A percentile compares a stretch with the other conserved stretches of the same genome.
These are phyloP conservation scores for Cladosporium sp. DNA, from an alignment of 2,329 filamentous ascomycete genomes.

Conservation along the genomic window DNA sequence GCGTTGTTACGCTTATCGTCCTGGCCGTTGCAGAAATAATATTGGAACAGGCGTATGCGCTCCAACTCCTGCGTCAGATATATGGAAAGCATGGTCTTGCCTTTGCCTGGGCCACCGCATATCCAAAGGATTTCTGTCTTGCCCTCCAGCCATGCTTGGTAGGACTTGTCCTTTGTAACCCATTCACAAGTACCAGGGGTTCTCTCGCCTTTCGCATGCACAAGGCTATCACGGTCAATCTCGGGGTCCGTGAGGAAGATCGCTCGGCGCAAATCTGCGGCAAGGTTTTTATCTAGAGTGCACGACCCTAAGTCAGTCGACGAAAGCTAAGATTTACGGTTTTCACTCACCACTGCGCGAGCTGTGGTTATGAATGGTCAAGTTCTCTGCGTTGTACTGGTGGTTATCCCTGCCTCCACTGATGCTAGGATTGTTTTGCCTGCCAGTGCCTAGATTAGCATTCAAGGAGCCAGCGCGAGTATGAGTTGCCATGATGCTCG, in stretches of 20 bases:
- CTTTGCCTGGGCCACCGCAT: conserved; percentile 28
- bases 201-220: conserved; percentile 14
- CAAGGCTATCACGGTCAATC: conserved; percentile 19
- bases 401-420: no score
- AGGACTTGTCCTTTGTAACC: background rate
- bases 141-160: conserved; percentile 15
- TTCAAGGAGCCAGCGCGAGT: no score
- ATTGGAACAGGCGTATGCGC: background rate
- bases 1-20: conserved; percentile 28
- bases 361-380: no score
- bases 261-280: no score
- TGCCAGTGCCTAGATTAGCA: no score
- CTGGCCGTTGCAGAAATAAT: conserved; percentile 27
- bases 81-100: conserved; percentile 32
- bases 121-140: conserved; percentile 23
- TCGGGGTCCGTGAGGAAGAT: conserved; percentile 1
- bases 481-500: no score
- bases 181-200: background rate
- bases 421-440: no score
- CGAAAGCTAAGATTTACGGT: no score
- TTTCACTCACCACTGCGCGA: no score
- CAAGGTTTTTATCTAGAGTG: no score
- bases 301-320: no score
- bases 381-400: no score
- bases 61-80: conserved; percentile 25